phyloP scores from a whole-genome alignment of 2,329 filamentous ascomycete genomes.

The Grosmannia penicillata region DNA sequence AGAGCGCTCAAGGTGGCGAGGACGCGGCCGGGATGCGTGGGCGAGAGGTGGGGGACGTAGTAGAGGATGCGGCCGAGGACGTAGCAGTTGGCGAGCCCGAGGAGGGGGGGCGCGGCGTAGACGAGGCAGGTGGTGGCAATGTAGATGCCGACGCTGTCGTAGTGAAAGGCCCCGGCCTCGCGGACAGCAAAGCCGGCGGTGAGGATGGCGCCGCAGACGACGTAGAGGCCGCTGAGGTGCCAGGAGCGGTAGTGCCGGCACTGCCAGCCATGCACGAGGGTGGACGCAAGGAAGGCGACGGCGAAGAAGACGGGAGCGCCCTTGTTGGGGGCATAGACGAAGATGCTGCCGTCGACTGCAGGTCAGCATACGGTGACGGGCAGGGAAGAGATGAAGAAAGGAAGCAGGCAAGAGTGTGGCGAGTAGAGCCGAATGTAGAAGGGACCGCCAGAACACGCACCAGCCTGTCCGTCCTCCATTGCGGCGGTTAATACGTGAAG shows the following conservation, averaged over 20 bases:
- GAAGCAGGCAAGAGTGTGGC: neutral
- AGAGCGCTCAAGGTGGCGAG: constrained; percentile 30
- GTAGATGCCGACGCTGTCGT: constrained; percentile 23
- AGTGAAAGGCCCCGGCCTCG: constrained; percentile 32
- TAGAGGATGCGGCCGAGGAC: constrained; percentile 45
- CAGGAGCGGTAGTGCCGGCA: constrained; percentile 31
- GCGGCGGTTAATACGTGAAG: too few species aligned
- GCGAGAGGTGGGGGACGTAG: constrained; percentile 46
- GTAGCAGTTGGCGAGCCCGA: constrained; percentile 50
- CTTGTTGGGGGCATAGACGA: constrained; percentile 20
- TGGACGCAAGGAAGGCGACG: constrained; percentile 15
- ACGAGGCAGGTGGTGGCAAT: constrained; percentile 24
- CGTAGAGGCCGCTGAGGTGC: constrained; percentile 31
- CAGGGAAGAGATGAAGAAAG: neutral
- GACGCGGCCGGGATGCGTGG: constrained; percentile 31
- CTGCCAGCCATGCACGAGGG: constrained; percentile 18
- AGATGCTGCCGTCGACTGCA: constrained; percentile 14
- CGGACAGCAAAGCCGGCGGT: constrained; percentile 33
- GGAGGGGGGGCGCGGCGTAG: constrained; percentile 31
- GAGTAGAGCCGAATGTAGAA: too few species aligned
- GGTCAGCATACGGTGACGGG: neutral
- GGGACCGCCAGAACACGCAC: neutral
- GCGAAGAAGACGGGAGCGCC: constrained; percentile 22
- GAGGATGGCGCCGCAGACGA: constrained; percentile 30
- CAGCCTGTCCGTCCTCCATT: neutral